Base-by-base conservation (phyloP, 257 asterid genomes). In the Nicotiana tomentosiformis region DNA sequence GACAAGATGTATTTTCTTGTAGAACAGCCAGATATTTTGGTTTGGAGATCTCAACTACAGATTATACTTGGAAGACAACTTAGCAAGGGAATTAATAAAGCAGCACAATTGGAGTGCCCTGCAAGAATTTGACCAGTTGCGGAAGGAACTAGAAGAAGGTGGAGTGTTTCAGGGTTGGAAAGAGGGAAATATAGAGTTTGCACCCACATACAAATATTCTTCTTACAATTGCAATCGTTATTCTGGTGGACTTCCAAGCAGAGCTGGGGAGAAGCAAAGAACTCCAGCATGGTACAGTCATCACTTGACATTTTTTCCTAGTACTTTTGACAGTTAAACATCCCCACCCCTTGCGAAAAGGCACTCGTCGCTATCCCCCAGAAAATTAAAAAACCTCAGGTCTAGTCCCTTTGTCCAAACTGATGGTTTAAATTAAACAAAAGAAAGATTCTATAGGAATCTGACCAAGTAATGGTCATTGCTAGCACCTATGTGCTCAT, bases 31-130 rank as follows among this genome's bases (percentile, higher is more conserved):
- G 92, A 91, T 95, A 91, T 95, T 93, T 90, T 95, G 97, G 99
- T 93, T 95, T n/a, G 99, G 99, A 77, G 99, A 95, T 90, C 98
- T 95, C 84, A 95, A 95, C 92, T 95, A 95, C 88, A 92, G 99
- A 84, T 77, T 95, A 74, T 93, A 88, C 88, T 86, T 95, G 77
- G 97, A 93, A 83, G 97, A 95, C 90, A 90, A 86, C 84, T 83
- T 90, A 77, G 97, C 99, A 17, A 91, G 99, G 88, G 90, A 92
- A 82, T 82, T 93, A 57, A 90, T 95, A 85, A 88, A 81, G 82
- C 89, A 88, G 84, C 90, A 91, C 66, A 91, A 95, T 33, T 95
- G 97, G 98, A 90, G 89, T 84, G 91, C 90, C 62, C 78, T 95
- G 89, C 93, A 89, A 88, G 85, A 77, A 85, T 93, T 90, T 82